A percentile compares a stretch with the other conserved stretches of the same genome.
Conservation (phyloP, 176 grass and related monocot genomes). For the Coix lacrymajobi region DNA sequence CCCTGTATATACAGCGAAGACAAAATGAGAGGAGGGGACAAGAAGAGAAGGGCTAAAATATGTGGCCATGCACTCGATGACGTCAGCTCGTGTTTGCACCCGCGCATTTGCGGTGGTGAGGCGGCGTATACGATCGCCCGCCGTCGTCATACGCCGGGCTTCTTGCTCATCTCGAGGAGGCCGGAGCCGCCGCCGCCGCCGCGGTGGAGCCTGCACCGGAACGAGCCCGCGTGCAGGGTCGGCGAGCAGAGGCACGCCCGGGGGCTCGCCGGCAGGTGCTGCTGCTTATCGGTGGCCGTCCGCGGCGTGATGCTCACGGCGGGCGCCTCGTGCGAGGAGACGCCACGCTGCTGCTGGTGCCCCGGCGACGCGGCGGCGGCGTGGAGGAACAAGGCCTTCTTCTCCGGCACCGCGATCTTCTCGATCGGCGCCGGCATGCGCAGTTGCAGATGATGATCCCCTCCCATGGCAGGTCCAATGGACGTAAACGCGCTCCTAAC, state of each 20-base stretch:
- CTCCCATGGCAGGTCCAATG: conserved; percentile 22
- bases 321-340: conserved; percentile 15
- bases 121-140: background rate
- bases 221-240: conserved; percentile 66
- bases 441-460: conserved; percentile 26
- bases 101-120: background rate
- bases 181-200: background rate
- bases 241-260: conserved; percentile 69
- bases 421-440: conserved; percentile 8
- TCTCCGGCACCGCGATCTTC: conserved; percentile 22
- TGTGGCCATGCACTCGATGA: background rate
- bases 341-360: background rate
- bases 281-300: conserved; percentile 10
- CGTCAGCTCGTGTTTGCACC: background rate
- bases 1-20: background rate
- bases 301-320: conserved; percentile 28
- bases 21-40: background rate
- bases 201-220: conserved; percentile 72
- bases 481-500: background rate
- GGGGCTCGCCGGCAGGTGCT: conserved; percentile 27
- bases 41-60: background rate
- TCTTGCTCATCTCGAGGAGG: conserved; percentile 44
- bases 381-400: conserved; percentile 31
- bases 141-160: conserved; percentile 31
- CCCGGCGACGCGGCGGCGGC: background rate